phyloP scores from a whole-genome alignment of 116 monocot genomes.

The Thalassia testudinum region DNA sequence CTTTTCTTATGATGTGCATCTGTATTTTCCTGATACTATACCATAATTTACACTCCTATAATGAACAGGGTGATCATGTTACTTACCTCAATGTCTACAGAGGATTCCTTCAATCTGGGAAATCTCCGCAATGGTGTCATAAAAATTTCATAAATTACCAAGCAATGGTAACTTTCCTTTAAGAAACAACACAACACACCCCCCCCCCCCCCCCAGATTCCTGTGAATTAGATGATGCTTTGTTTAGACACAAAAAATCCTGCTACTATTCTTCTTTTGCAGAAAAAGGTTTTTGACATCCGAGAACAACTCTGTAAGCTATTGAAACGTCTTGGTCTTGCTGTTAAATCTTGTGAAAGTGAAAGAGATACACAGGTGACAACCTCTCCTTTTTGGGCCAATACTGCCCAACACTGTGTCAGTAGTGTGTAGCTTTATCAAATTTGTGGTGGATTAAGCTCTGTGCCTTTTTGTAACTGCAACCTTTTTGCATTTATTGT shows the following conservation, averaged over 20 bases:
- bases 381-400: background rate
- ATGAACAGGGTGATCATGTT: constrained; percentile 80
- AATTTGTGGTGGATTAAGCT: too few species aligned
- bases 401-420: too few species aligned
- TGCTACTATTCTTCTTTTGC: constrained; percentile 10
- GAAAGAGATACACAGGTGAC: constrained; percentile 68
- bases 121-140: constrained; percentile 93
- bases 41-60: background rate
- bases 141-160: constrained; percentile 90
- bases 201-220: too few species aligned
- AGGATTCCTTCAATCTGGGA: constrained; percentile 76
- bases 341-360: constrained; percentile 69
- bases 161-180: constrained; percentile 41
- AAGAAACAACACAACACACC: too few species aligned
- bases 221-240: constrained; percentile 6
- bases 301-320: constrained; percentile 70
- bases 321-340: constrained; percentile 57
- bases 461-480: too few species aligned
- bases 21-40: too few species aligned
- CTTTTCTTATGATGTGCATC: too few species aligned
- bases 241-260: background rate
- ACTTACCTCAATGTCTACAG: constrained; percentile 81
- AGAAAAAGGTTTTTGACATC: constrained; percentile 92
- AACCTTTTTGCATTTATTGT: too few species aligned
- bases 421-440: too few species aligned